Evolutionary conservation across 805 yeast species (phyloP).

Genomic region (Kluyveromyces aestuarii): DNA sequence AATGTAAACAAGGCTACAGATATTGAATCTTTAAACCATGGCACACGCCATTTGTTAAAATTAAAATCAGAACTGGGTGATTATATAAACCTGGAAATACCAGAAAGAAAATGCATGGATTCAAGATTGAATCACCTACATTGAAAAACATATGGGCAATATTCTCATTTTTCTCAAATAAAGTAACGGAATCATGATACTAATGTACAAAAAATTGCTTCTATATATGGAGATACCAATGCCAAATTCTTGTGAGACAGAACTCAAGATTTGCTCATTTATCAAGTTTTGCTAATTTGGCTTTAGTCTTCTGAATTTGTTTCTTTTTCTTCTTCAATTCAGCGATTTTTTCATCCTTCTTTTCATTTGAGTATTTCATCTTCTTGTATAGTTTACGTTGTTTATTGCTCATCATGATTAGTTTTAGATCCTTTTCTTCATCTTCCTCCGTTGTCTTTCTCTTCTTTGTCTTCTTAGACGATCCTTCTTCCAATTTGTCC

Average conservation of each 20-base stretch:
- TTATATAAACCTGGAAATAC: constrained; percentile 57
- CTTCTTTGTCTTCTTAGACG: constrained; percentile 29
- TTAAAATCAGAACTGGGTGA: constrained; percentile 62
- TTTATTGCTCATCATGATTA: constrained; percentile 96
- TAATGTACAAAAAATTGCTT: constrained; percentile 2
- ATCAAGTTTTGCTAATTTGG: constrained; percentile 30
- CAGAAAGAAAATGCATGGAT: constrained; percentile 77
- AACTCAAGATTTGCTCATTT: constrained; percentile 9
- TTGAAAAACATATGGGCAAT: constrained; percentile 4
- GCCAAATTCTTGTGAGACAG: not conserved
- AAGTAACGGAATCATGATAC: not conserved
- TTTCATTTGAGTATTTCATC: constrained; percentile 85
- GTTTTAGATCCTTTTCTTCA: constrained; percentile 83
- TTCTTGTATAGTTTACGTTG: constrained; percentile 88
- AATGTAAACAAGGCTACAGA: constrained; percentile 68
- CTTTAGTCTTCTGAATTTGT: constrained; percentile 58
- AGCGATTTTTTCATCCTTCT: constrained; percentile 71
- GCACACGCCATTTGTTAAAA: constrained; percentile 50
- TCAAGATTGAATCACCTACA: constrained; percentile 40
- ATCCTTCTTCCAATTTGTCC: constrained; percentile 32
- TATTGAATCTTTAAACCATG: constrained; percentile 57
- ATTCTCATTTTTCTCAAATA: not conserved
- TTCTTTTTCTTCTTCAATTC: constrained; percentile 59
- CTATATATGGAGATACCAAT: constrained; percentile 2
- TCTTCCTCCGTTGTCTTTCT: constrained; percentile 39